Percentiles rank a stretch among this genome's conserved stretches.
Conservation (phyloP, 306 rosid species). For the Chamaecrista fasciculata region DNA sequence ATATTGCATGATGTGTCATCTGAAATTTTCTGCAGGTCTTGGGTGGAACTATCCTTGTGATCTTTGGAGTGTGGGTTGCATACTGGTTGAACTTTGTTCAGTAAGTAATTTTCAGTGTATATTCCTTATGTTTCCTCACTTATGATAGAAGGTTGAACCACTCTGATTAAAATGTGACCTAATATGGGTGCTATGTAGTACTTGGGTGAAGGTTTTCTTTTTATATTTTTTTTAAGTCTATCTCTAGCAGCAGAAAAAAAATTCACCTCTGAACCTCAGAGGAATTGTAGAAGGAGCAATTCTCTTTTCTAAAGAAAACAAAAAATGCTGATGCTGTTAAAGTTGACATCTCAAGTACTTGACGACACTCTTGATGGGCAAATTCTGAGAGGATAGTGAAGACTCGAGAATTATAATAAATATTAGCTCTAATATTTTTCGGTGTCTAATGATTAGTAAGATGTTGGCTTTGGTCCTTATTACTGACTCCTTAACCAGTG, state of each 20-base stretch:
- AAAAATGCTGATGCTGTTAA: background rate
- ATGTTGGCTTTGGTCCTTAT: background rate
- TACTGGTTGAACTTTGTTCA: conserved; percentile 83
- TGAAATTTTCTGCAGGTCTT: conserved; percentile 56
- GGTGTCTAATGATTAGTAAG: background rate
- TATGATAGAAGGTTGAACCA: background rate
- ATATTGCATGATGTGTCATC: conserved; percentile 3
- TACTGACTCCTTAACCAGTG: background rate
- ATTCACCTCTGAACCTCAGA: background rate
- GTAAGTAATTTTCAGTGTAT: conserved; percentile 46
- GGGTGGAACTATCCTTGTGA: conserved; percentile 93
- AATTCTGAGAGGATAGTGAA: background rate
- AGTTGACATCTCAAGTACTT: background rate
- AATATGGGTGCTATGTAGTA: background rate
- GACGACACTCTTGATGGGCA: background rate
- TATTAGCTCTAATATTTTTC: background rate
- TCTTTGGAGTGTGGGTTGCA: conserved; percentile 86
- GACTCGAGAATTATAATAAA: no score
- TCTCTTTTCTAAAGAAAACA: background rate
- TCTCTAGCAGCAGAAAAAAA: background rate
- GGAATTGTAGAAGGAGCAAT: background rate
- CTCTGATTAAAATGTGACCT: background rate
- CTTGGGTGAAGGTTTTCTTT: background rate
- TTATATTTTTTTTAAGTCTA: background rate
- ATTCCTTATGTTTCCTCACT: background rate